phyloP scores from a whole-genome alignment of 768 basidiomycete genomes.

The Fomitopsis pulvina region DNA sequence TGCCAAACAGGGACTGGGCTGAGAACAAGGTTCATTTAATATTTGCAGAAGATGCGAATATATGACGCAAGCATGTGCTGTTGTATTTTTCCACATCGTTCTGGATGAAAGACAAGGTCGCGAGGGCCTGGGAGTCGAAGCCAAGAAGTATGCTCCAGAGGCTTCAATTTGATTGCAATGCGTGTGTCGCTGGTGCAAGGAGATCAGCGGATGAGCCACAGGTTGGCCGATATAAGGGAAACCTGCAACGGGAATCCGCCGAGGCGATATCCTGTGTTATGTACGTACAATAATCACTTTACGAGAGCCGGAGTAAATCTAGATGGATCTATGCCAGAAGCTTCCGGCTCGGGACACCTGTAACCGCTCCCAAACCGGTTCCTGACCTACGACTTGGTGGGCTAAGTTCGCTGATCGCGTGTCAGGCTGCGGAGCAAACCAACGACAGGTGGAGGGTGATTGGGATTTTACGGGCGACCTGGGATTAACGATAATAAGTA shows the following conservation, averaged over 20 bases:
- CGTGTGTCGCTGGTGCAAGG: not conserved
- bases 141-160: not conserved
- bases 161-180: not conserved
- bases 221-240: not conserved
- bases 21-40: not conserved
- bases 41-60: not conserved
- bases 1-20: not conserved
- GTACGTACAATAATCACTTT: not conserved
- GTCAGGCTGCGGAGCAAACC: not conserved
- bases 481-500: not conserved
- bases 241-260: not conserved
- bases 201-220: not conserved
- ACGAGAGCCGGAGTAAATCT: not conserved
- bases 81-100: not conserved
- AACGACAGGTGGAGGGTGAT: too few relatives aligned
- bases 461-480: not conserved
- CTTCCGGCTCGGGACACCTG: not conserved
- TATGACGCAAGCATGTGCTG: not conserved
- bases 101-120: not conserved
- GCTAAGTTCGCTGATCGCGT: not conserved
- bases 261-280: not conserved
- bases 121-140: not conserved
- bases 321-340: not conserved
- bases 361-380: not conserved
- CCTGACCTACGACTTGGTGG: not conserved